Base-by-base conservation (phyloP, 306 rosid genomes). In the Casuarina glauca region DNA sequence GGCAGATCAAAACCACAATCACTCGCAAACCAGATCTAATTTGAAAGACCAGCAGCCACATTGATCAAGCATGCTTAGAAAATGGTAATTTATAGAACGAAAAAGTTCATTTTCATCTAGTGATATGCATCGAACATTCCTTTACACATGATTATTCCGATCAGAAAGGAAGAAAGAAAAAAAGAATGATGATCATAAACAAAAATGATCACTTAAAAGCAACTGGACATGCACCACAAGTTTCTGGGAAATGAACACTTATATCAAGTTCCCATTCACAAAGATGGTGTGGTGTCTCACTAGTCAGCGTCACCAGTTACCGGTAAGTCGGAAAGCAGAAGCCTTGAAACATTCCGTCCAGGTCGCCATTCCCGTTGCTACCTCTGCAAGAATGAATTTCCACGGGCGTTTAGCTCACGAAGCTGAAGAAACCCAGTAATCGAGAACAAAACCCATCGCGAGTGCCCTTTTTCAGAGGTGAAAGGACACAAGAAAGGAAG, bases 161-260 rank as follows among this genome's bases (percentile, higher is more conserved):
- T 72, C 45, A 74, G 71, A 17, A 4, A 1, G 3, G 1, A 16
- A 49, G 16, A 17, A 32, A 4, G 4, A 51, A 74, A 78, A 84
- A 87, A 89, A 75, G 76, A 70, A 80, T 74, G 77, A 82, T 85
- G 76, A 67, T 81, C 81, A 82, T 73, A 51, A 78, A 84, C 68
- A 57, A 79, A 76, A 87, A 86, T 73, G 55, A 82, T 79, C 82
- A 82, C 72, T 58, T 60, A 35, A 69, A 76, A 77, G 81, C 76
- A 84, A 77, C 86, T 81, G 51, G 80, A 72, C 85, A 75, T 61
- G 62, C 72, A 76, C 82, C 81, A 72, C 74, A 74, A 67, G 67
- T 75, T 69, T 63, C 81, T 12, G 76, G 74, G 75, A 69, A 84
- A 69, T 74, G 57, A 69, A 51, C 71, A 17, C 38, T 50, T 67